These are phyloP conservation scores for Aurantiochytrium sp. DNA, from an alignment of 108 stramenopile species.

Conservation along the genomic window DNA sequence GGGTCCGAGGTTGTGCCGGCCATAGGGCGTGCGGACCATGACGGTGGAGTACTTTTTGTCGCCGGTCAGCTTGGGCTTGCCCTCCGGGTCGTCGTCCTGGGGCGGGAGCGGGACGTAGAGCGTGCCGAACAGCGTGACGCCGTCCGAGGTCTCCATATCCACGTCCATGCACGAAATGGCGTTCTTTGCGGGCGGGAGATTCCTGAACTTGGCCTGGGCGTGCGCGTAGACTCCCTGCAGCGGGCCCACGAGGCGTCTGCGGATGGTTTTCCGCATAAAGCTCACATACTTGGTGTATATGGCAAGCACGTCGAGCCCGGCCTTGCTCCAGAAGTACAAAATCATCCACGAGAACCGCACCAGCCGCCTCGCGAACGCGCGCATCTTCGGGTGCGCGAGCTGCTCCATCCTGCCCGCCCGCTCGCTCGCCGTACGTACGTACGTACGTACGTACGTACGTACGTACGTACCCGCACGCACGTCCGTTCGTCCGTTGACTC, in stretches of 20 bases:
- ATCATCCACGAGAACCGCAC: not conserved
- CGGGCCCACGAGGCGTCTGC: not conserved
- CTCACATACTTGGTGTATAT: not conserved
- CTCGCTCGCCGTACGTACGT: not conserved
- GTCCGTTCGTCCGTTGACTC: no score
- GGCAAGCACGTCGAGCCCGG: not conserved
- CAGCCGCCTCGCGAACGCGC: not conserved
- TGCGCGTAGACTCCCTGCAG: not conserved
- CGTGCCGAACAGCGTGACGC: not conserved
- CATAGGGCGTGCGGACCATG: slow-evolving; percentile 22
- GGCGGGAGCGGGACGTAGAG: not conserved
- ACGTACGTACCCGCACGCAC: no score
- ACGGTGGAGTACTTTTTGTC: not conserved
- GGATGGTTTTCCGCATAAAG: not conserved
- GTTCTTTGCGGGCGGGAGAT: not conserved
- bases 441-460: no score
- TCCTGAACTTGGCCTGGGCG: not conserved
- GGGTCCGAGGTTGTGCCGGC: not conserved
- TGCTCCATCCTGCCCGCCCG: not conserved
- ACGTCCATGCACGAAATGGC: not conserved
- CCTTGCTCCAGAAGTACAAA: not conserved
- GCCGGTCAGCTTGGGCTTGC: not conserved
- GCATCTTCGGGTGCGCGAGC: no score
- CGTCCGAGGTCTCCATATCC: not conserved
- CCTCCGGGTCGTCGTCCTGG: not conserved